Conservation (phyloP, 331 rosid species). For the Rhamnella rubrinervis region DNA sequence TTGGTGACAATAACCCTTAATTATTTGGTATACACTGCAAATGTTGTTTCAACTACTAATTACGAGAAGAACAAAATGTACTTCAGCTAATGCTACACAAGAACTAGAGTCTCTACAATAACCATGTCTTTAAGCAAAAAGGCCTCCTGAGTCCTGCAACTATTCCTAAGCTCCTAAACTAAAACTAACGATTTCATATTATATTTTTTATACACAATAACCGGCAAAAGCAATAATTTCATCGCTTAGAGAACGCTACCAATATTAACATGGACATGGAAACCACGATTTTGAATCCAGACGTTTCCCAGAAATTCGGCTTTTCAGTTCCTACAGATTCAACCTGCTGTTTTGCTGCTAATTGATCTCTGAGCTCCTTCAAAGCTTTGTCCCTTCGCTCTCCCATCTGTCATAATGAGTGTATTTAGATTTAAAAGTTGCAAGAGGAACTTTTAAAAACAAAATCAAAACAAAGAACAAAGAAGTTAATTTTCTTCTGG, state of each 20-base stretch:
- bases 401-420: conserved; percentile 60
- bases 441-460: background rate
- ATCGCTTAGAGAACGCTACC: conserved; percentile 81
- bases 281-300: conserved; percentile 73
- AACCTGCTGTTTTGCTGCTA: conserved; percentile 61
- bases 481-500: background rate
- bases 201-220: conserved; percentile 25
- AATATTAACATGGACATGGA: conserved; percentile 89
- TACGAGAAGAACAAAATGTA: conserved; percentile 3
- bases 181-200: conserved; percentile 3
- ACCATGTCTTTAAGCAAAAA: conserved; percentile 31
- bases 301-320: conserved; percentile 80
- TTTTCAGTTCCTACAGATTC: conserved; percentile 42
- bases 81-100: conserved; percentile 7
- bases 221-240: conserved; percentile 22
- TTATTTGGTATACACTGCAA: too few species aligned
- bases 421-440: background rate
- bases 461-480: background rate
- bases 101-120: conserved; percentile 12
- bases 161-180: conserved; percentile 28
- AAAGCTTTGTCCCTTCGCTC: conserved; percentile 86
- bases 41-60: too few species aligned
- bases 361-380: conserved; percentile 77
- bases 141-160: conserved; percentile 18
- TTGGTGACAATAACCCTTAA: too few species aligned